These are phyloP conservation scores for Penicillium polonicum DNA, from an alignment of 2,329 filamentous ascomycete genomes.

Conservation along the genomic window DNA sequence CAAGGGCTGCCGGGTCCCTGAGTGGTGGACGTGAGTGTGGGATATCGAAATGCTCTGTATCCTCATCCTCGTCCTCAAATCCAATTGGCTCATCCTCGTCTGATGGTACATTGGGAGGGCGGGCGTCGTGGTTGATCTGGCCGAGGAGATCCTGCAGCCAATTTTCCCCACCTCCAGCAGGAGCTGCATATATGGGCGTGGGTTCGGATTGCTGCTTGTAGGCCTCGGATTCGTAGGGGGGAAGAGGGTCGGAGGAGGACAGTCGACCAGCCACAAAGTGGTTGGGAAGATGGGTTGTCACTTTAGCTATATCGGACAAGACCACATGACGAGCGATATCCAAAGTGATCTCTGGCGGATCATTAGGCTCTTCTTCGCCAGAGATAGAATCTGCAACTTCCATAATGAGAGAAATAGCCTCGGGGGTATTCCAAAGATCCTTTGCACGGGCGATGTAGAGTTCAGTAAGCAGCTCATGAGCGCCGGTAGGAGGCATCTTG, in stretches of 20 bases:
- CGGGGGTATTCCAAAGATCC: slow-evolving; percentile 80
- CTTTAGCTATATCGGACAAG: slow-evolving; percentile 68
- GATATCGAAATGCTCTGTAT: slow-evolving; percentile 8
- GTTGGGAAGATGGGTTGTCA: slow-evolving; percentile 69
- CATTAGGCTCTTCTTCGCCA: slow-evolving; percentile 40
- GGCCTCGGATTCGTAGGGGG: slow-evolving; percentile 57
- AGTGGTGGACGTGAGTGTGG: slow-evolving; percentile 23
- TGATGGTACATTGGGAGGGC: slow-evolving; percentile 14
- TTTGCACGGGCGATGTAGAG: slow-evolving; percentile 75
- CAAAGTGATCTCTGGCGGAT: slow-evolving; percentile 49
- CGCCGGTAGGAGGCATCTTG: slow-evolving; percentile 62
- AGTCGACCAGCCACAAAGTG: slow-evolving; percentile 62
- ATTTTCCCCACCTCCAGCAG: slow-evolving; percentile 34
- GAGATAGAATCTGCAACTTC: slow-evolving; percentile 62
- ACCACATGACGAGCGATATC: slow-evolving; percentile 73
- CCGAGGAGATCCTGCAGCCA: slow-evolving; percentile 39
- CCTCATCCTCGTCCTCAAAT: slow-evolving; percentile 14
- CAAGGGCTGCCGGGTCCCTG: slow-evolving; percentile 30
- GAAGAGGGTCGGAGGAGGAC: slow-evolving; percentile 79
- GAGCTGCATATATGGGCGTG: slow-evolving; percentile 32
- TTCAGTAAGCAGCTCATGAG: slow-evolving; percentile 68
- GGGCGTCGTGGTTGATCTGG: slow-evolving; percentile 28
- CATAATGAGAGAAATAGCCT: slow-evolving; percentile 66
- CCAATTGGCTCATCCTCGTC: slow-evolving; percentile 16
- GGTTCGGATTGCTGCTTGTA: slow-evolving; percentile 37